A percentile compares a stretch with the other conserved stretches of the same genome.
phyloP scores from a whole-genome alignment of 345 rosid species.

The Streptanthus diversifolius region DNA sequence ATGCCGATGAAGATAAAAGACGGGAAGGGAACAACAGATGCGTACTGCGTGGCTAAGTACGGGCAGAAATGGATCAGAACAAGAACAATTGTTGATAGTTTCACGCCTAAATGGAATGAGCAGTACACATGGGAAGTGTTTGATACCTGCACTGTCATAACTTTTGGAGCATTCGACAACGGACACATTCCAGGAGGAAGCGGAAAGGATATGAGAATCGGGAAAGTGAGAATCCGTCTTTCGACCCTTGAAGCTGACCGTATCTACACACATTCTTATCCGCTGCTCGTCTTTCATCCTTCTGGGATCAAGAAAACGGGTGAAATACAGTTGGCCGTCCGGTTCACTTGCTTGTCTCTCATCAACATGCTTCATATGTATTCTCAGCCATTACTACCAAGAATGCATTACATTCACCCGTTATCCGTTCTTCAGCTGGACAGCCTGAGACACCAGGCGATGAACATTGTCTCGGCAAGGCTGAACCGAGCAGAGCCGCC shows the following conservation, averaged over 20 bases:
- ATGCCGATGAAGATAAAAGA: constrained; percentile 87
- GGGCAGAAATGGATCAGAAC: constrained; percentile 99
- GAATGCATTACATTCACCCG: constrained; percentile 93
- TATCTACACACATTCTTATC: constrained; percentile 91
- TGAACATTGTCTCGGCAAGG: constrained; percentile 81
- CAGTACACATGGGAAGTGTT: constrained; percentile 98
- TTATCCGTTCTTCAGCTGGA: constrained; percentile 91
- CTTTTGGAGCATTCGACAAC: constrained; percentile 89
- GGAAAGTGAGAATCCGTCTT: constrained; percentile 89
- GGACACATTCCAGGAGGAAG: constrained; percentile 63
- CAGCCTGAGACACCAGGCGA: constrained; percentile 84
- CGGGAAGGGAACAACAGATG: constrained; percentile 85
- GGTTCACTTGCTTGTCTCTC: constrained; percentile 72
- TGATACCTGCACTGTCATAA: constrained; percentile 92
- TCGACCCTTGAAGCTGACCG: constrained; percentile 91
- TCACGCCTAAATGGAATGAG: constrained; percentile 90
- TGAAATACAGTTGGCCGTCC: constrained; percentile 85
- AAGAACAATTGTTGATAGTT: constrained; percentile 80
- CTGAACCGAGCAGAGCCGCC: constrained; percentile 94
- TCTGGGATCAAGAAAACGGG: constrained; percentile 91
- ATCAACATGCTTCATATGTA: constrained; percentile 90
- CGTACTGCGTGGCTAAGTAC: constrained; percentile 94
- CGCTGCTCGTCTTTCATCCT: constrained; percentile 75
- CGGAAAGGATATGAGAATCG: constrained; percentile 67
- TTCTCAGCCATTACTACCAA: constrained; percentile 79